Evolutionary conservation across 176 grass and related monocot species (phyloP).

Genomic region (Aegilops tauschii): DNA sequence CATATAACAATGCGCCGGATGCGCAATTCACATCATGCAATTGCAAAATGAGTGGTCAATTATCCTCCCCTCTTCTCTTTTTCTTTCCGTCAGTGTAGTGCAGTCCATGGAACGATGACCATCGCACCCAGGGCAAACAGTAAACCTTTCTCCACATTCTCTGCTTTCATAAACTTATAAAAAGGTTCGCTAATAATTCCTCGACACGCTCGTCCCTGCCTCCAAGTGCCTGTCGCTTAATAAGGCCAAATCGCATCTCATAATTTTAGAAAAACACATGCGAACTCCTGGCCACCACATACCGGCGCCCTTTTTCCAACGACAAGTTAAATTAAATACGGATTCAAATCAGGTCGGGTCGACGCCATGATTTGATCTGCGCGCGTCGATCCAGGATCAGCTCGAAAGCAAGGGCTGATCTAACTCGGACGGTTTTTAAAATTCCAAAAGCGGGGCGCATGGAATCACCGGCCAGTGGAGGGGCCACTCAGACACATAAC

Average conservation of each 20-base stretch:
- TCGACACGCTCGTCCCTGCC: constrained; percentile 15
- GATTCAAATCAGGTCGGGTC: background rate
- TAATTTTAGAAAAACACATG: background rate
- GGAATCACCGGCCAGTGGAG: constrained; percentile 38
- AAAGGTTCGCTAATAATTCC: constrained; percentile 26
- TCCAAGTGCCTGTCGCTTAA: constrained; percentile 28
- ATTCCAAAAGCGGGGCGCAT: background rate
- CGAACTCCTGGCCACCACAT: background rate
- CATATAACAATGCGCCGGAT: background rate
- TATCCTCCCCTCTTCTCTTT: background rate
- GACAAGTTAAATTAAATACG: no score
- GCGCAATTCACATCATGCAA: constrained; percentile 4
- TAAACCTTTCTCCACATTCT: no score
- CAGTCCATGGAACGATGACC: background rate
- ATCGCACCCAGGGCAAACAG: background rate
- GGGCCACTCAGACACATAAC: no score
- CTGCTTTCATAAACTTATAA: no score
- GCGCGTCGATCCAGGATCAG: constrained; percentile 16
- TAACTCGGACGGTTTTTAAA: constrained; percentile 25
- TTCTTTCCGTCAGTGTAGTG: background rate
- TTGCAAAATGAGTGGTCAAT: constrained; percentile 1
- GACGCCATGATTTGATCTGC: constrained; percentile 28
- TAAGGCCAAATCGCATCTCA: constrained; percentile 14
- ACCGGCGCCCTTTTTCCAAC: background rate
- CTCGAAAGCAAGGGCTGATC: constrained; percentile 44